Evolutionary conservation across 768 basidiomycete genomes (phyloP).

Genomic region (Tylopilus intermedius): DNA sequence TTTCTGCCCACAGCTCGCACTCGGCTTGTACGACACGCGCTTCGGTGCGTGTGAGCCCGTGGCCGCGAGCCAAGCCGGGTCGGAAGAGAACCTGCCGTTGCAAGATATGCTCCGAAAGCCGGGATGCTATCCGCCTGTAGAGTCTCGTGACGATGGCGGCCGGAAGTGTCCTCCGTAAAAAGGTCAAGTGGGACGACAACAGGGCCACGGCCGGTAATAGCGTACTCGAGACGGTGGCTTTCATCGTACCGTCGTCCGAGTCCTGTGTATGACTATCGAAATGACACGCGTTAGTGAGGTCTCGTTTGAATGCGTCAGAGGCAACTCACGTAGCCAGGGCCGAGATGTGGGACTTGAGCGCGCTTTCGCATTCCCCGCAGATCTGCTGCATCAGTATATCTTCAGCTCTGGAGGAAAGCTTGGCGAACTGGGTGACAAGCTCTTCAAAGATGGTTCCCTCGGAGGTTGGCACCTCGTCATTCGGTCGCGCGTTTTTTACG

Average conservation of each 20-base stretch:
- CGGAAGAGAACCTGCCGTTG: conserved; percentile 81
- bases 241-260: conserved; percentile 12
- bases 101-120: conserved; percentile 71
- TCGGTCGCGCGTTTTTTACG: conserved; percentile 25
- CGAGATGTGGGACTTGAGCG: conserved; percentile 67
- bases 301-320: neutral
- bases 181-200: conserved; percentile 72
- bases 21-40: conserved; percentile 64
- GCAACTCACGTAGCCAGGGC: conserved; percentile 41
- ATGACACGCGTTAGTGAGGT: neutral
- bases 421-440: conserved; percentile 59
- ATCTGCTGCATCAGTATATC: conserved; percentile 84
- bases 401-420: conserved; percentile 65
- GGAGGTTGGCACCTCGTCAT: conserved; percentile 31
- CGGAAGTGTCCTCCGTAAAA: conserved; percentile 63
- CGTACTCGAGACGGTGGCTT: conserved; percentile 58
- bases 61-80: conserved; percentile 51
- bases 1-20: conserved; percentile 79
- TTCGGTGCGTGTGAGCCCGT: conserved; percentile 34
- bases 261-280: conserved; percentile 12
- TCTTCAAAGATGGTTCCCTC: conserved; percentile 77
- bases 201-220: conserved; percentile 74
- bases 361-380: conserved; percentile 73
- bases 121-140: conserved; percentile 70
- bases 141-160: conserved; percentile 49